Conservation (phyloP, 2,329 filamentous ascomycete genomes). For the Colletotrichum siamense region DNA sequence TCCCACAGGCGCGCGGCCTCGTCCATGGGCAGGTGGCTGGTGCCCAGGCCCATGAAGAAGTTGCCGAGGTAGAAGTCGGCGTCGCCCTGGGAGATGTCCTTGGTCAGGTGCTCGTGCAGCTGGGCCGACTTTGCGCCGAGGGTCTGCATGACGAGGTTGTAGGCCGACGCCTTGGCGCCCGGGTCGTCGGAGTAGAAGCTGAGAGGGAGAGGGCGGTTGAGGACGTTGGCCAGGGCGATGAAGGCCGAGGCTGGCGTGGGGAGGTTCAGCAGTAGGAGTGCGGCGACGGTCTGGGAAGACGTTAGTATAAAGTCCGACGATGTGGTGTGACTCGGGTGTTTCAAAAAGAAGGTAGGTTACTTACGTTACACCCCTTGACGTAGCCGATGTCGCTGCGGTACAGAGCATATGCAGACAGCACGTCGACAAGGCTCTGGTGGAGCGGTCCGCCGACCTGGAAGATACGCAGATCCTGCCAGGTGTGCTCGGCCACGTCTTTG, state of each 20-base stretch:
- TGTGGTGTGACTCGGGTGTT: background rate
- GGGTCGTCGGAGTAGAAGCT: conserved; percentile 77
- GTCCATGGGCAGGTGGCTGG: conserved; percentile 68
- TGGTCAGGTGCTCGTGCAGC: conserved; percentile 69
- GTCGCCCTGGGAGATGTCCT: conserved; percentile 47
- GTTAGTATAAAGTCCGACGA: conserved; percentile 21
- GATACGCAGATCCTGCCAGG: conserved; percentile 76
- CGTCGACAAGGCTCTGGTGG: conserved; percentile 71
- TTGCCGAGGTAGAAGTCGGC: conserved; percentile 61
- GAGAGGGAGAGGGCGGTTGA: conserved; percentile 77
- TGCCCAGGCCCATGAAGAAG: conserved; percentile 71
- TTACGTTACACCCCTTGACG: conserved; percentile 74
- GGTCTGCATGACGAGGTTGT: conserved; percentile 71
- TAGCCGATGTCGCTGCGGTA: conserved; percentile 85
- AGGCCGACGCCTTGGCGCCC: conserved; percentile 72
- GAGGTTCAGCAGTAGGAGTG: conserved; percentile 75
- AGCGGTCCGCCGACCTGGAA: conserved; percentile 72
- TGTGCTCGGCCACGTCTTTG: conserved; percentile 65
- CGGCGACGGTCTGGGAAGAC: conserved; percentile 68
- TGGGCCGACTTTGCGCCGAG: conserved; percentile 68
- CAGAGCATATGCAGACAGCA: conserved; percentile 80
- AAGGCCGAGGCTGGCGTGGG: conserved; percentile 69
- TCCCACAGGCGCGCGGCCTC: conserved; percentile 79
- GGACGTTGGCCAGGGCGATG: conserved; percentile 74
- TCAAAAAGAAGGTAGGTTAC: conserved; percentile 35